Conservation (phyloP, 345 rosid genomes). For the thale cress (Arabidopsis thaliana) region DNA sequence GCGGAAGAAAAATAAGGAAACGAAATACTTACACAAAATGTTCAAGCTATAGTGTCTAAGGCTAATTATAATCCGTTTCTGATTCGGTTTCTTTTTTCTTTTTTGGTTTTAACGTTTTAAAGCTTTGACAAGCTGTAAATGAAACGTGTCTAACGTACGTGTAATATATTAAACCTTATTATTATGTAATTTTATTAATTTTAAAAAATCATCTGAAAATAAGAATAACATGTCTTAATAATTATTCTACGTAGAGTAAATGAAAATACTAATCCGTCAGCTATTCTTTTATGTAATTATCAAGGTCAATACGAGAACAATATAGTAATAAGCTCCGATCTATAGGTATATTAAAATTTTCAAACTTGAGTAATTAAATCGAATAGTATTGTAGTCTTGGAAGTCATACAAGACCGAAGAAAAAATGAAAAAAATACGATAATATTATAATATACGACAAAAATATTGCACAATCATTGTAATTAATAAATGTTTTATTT, state of each 20-base stretch:
- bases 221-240: not conserved
- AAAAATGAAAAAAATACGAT: not conserved
- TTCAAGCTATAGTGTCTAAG: not conserved
- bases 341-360: not conserved
- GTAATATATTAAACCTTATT: not conserved
- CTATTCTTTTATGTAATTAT: conserved; percentile 9
- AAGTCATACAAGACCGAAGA: conserved; percentile 31
- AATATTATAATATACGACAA: conserved; percentile 1
- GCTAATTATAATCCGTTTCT: not conserved
- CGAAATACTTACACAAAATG: conserved; percentile 7
- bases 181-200: not conserved
- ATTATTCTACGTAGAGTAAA: conserved; percentile 2
- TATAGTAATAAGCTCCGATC: conserved; percentile 32
- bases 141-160: no score
- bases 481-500: conserved; percentile 9
- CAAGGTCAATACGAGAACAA: conserved; percentile 1
- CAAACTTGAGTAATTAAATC: conserved; percentile 6
- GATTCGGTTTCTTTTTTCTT: not conserved
- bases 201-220: not conserved
- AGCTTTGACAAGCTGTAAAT: no score
- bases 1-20: not conserved
- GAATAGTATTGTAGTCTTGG: conserved; percentile 20
- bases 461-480: conserved; percentile 39
- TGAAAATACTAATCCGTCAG: conserved; percentile 4
- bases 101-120: no score